Evolutionary conservation across 176 grass and related monocot species (phyloP), one percentile per base, ranked within the genome.

Genomic region (Musa schizocarpa): DNA sequence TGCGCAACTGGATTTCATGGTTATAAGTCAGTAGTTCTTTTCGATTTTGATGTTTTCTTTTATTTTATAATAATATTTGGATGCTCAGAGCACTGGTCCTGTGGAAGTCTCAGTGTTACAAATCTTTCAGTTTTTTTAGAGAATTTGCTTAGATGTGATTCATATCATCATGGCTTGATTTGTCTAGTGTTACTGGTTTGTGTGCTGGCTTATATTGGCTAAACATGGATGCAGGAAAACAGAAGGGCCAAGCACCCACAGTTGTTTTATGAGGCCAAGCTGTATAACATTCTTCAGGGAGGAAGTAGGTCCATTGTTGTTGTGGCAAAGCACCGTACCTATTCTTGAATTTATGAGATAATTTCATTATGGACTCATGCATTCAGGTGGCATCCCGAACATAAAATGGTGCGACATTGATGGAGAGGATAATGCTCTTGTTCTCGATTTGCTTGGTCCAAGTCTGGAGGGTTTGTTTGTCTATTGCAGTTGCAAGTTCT

Each of bases 201-300:
- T 68, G 65, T 50, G 34, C 34, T 43, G 34, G 34, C 34, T 50
- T 50, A 56, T 50, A 25, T 54, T 29, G 25, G 34, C 11, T 74
- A 64, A 1, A 21, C 67, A 74, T 63, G 68, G 69, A 16, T 13
- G 17, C 79, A 92, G 90, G 90, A 92, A 75, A 89, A 85, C 73
- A 76, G 79, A 63, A 85, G 57, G 9, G 78, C 87, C 9, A 92
- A 92, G 21, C 90, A 92, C 63, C 87, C 90, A 14, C 90, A 92
- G 74, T 68, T 92, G 70, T 82, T 92, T 78, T 92, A 92, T 1
- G 90, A 92, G 80, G 90, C 90, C 14, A 92, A 92, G 70, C 75
- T 92, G 76, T 92, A 92, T 81, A 89, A 76, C 16, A 24, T 78
- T 8, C 84, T 92, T 56, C 87, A 89, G 74, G 87, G 90, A 72